phyloP scores from a whole-genome alignment of 345 rosid species.

The Populus nigra region DNA sequence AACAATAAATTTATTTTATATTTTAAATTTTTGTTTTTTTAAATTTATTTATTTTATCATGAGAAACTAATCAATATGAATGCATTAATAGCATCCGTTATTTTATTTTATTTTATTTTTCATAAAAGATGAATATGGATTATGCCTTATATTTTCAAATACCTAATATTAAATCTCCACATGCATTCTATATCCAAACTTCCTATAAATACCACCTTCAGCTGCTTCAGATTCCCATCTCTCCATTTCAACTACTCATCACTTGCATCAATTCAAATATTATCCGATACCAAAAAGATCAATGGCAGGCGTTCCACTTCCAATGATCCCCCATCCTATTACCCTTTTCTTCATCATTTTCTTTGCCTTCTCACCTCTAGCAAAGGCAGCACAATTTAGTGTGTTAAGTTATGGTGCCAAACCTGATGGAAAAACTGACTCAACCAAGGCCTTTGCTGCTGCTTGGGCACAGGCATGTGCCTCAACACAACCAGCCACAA shows the following conservation, averaged over 20 bases:
- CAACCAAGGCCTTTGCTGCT: constrained; percentile 48
- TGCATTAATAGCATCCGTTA: too few species aligned
- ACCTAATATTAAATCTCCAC: neutral
- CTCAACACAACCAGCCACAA: constrained; percentile 44
- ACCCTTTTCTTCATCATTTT: neutral
- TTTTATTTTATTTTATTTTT: too few species aligned
- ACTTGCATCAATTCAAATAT: neutral
- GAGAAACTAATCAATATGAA: too few species aligned
- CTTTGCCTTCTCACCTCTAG: neutral
- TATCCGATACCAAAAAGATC: neutral
- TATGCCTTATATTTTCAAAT: too few species aligned
- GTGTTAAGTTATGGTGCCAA: constrained; percentile 46
- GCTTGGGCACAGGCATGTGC: constrained; percentile 62
- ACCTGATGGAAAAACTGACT: constrained; percentile 50
- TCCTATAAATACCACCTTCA: neutral
- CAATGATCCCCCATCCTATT: neutral
- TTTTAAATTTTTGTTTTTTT: too few species aligned
- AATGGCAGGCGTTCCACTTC: neutral
- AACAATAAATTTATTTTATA: too few species aligned
- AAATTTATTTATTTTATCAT: too few species aligned
- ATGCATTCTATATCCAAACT: neutral
- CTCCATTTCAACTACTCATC: neutral
- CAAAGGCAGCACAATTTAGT: constrained; percentile 2
- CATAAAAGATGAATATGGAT: too few species aligned
- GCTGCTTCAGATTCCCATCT: neutral